Evolutionary conservation across 2,329 filamentous ascomycete genomes (phyloP).

Genomic region (Xylariaceae sp.): DNA sequence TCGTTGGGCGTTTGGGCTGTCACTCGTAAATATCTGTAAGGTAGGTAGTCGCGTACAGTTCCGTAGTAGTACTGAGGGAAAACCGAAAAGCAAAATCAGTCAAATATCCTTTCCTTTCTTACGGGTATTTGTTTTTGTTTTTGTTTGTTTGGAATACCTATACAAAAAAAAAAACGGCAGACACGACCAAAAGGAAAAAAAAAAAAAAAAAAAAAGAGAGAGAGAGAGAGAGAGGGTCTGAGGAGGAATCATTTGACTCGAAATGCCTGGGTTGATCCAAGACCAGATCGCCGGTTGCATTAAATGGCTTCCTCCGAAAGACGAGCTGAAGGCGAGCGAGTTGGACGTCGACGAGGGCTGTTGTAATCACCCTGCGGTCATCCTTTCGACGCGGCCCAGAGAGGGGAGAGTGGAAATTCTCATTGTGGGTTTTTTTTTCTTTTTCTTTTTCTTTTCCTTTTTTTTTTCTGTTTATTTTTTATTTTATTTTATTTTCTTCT

Average conservation of each 20-base stretch:
- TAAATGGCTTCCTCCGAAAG: conserved; percentile 14
- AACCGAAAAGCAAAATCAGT: not conserved
- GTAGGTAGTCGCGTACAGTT: too few species aligned
- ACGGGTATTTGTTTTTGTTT: not conserved
- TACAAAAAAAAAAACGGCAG: too few species aligned
- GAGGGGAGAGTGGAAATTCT: conserved; percentile 8
- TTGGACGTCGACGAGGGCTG: conserved; percentile 9
- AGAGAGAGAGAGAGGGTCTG: too few species aligned
- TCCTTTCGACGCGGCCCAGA: conserved; percentile 1
- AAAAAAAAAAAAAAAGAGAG: too few species aligned
- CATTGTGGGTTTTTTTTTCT: conserved; percentile 3
- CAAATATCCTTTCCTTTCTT: not conserved
- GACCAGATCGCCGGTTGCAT: conserved; percentile 14
- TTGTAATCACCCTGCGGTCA: conserved; percentile 11
- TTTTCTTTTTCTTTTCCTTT: too few species aligned
- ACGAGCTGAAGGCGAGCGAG: not conserved
- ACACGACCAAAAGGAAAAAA: too few species aligned
- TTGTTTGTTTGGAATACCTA: too few species aligned
- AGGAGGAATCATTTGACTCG: not conserved
- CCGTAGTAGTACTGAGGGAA: too few species aligned
- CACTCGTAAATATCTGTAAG: too few species aligned
- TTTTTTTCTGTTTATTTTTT: too few species aligned
- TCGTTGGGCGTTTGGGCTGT: too few species aligned
- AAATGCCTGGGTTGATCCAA: conserved; percentile 11
- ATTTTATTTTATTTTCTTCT: too few species aligned